Evolutionary conservation across 306 rosid species (phyloP).

Genomic region (Acacia acuminata): DNA sequence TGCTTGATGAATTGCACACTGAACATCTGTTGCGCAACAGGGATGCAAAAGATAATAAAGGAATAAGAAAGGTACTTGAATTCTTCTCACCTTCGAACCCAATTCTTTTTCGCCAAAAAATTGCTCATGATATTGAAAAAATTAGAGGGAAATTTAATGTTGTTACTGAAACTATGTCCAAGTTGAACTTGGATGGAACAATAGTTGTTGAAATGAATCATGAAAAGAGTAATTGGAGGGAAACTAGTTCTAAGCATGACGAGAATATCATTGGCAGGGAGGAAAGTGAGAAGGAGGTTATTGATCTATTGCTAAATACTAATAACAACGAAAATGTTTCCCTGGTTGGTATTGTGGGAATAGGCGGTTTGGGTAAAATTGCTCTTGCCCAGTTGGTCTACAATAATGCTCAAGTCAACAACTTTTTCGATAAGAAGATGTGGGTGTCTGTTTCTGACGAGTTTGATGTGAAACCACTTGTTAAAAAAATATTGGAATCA

Average conservation of each 20-base stretch:
- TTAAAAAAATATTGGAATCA: neutral
- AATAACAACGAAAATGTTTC: neutral
- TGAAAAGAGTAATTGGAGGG: neutral
- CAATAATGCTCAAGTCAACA: neutral
- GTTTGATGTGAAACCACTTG: neutral
- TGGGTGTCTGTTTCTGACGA: slow-evolving; percentile 20
- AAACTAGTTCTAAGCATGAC: neutral
- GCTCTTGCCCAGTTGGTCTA: slow-evolving; percentile 5
- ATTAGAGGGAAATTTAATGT: neutral
- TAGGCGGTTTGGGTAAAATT: slow-evolving; percentile 23
- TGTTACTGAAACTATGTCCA: neutral
- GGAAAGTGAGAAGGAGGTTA: neutral
- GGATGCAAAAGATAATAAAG: neutral
- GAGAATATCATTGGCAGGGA: slow-evolving; percentile 2
- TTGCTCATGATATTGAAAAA: neutral
- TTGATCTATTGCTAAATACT: neutral
- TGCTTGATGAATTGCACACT: neutral
- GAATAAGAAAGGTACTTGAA: neutral
- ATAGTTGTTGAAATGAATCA: neutral
- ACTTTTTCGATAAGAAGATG: neutral
- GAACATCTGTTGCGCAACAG: neutral
- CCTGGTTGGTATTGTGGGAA: neutral
- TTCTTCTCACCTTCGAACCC: slow-evolving; percentile 4
- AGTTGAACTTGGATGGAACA: neutral
- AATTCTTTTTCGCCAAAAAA: neutral